Base-by-base conservation (phyloP, 345 rosid species). In the Anacardium occidentale region DNA sequence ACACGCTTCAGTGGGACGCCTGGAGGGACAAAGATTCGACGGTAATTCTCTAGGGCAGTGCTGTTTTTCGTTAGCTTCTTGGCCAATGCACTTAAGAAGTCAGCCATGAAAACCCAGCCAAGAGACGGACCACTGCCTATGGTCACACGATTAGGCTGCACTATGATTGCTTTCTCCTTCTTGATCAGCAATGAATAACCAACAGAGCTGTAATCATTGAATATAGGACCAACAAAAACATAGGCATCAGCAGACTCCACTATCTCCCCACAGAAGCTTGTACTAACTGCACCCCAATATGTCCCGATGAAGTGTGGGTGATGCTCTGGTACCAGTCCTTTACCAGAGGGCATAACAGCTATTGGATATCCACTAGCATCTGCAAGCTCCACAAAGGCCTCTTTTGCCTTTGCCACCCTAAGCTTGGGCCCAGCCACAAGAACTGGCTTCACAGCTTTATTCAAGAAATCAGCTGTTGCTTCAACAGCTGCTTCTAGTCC, bases 161-260 rank as follows among this genome's bases (percentile, higher is more conserved):
- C 94, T 0, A 84, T 67, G 53, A 89, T 68, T 3, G 78, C 8
- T 74, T 89, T 89, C 81, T 87, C 91, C 86, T 86, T 87, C 78
- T 75, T 87, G 76, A 87, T 73, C 78, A 89, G 75, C 85, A 89
- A 76, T 12, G 94, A 89, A 74, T 89, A 87, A 58, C 94, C 94
- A 10, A 89, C 91, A 34, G 91, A 87, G 77, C 94, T 89, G 68
- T 89, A 87, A 72, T 87, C 94, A 21, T 89, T 87, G 80, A 89
- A 87, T 69, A 87, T 87, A 25, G 94, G 89, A n/a, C 94, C 94
- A 24, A 81, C 87, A 72, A 89, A 87, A 42, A 89, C 51, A 70
- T 89, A 89, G n/a, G 88, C 90, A 82, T 89, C 94, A 3, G 94
- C 87, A 13, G 94, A 89, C 77, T 89, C 94, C 71, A 89, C 91